phyloP scores from a whole-genome alignment of 371 early-diverging fungal genomes.

The Circinella minor region DNA sequence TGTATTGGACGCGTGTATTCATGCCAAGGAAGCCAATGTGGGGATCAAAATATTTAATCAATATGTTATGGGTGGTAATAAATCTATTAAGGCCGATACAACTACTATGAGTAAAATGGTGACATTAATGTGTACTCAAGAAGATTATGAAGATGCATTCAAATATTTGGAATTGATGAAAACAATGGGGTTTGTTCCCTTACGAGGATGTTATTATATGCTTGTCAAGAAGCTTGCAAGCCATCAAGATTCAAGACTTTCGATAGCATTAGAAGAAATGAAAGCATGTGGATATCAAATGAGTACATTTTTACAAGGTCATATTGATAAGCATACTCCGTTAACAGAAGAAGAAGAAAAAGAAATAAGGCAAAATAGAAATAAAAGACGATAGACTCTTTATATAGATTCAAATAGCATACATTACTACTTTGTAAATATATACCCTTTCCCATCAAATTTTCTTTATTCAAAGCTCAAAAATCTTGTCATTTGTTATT shows the following conservation, averaged over 20 bases:
- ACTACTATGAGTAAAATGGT: conserved; percentile 67
- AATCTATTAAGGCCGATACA: conserved; percentile 30
- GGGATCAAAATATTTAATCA: conserved; percentile 52
- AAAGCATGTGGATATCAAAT: conserved; percentile 59
- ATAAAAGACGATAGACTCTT: too few relatives aligned
- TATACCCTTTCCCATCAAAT: not conserved
- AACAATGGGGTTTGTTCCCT: conserved; percentile 59
- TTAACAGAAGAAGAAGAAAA: not conserved
- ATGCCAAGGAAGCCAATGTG: conserved; percentile 42
- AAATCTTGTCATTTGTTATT: too few relatives aligned
- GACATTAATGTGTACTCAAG: conserved; percentile 52
- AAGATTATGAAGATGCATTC: conserved; percentile 79
- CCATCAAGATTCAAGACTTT: conserved; percentile 67
- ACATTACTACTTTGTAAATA: not conserved
- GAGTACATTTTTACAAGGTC: conserved; percentile 8
- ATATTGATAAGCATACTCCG: conserved; percentile 13
- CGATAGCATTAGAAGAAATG: conserved; percentile 73
- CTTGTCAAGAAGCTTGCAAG: conserved; percentile 66
- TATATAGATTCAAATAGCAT: too few relatives aligned
- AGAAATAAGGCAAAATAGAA: not conserved
- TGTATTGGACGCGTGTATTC: conserved; percentile 62
- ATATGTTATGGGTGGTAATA: not conserved
- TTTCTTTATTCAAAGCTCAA: too few relatives aligned
- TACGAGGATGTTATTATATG: conserved; percentile 59
- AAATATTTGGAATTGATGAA: conserved; percentile 78